Evolutionary conservation across 805 yeast species (phyloP), one percentile per base, ranked within the genome.

Genomic region (Candida taoyuanica): DNA sequence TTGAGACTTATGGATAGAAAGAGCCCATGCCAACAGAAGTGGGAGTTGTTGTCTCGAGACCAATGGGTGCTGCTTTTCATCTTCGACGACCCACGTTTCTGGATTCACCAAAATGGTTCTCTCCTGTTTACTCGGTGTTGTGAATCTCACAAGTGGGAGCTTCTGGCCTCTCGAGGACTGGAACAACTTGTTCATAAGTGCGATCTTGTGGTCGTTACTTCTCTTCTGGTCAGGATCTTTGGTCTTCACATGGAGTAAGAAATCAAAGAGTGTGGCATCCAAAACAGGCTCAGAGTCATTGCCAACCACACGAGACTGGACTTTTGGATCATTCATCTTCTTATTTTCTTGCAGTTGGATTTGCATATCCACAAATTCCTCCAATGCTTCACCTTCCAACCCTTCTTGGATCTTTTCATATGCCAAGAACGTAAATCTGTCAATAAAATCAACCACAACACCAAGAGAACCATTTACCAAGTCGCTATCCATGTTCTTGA

Each of bases 1-100:
- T 59, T 91, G 98, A 0, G 97, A 80, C 63, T 93, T 91, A 58
- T 93, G 98, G 31, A 93, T 89, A 0, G 97, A 88, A 31, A 93
- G 62, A 0, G 98, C 88, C 97, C 98, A 93, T 0, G 98, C 95
- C n/a, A 89, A 65, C 50, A 91, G 79, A 37, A 93, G 63, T 0
- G 98, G 98, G 2, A 93, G 49, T 55, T 93, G 98, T 0, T 70
- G 67, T 50, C 97, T 68, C 2, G 82, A 69, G 1, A 85, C 95
- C 12, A 86, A 48, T 0, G 81, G 75, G 7, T 68, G 68, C 16
- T 82, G 86, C 17, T 70, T 63, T 36, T 83, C 87, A 59, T 87
- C 94, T 46, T 81, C 91, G 17, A 85, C 67, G 0, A 71, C 72
- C 87, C 96, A 91, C 12, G 69, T 69, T 55, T 91, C 98, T 0